Evolutionary conservation across 2,329 filamentous ascomycete genomes (phyloP).

Genomic region (Cladosporium sp.): DNA sequence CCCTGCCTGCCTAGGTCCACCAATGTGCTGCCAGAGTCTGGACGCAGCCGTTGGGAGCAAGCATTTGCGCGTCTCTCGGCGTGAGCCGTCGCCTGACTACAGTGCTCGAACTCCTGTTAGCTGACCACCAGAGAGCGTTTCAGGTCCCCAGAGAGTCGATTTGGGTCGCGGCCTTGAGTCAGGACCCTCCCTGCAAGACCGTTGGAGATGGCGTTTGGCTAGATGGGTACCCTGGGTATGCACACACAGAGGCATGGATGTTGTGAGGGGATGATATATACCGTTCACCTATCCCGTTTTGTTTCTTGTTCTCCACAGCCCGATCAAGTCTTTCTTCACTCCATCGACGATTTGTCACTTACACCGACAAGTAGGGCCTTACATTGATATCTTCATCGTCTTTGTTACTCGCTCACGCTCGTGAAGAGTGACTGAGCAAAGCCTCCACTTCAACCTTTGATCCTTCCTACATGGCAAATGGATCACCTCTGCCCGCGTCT

Average conservation of each 20-base stretch:
- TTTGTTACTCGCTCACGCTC: not conserved
- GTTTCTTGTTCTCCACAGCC: not conserved
- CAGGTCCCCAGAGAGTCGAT: not conserved
- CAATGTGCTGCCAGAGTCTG: not conserved
- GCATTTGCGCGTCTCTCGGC: not conserved
- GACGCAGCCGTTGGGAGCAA: not conserved
- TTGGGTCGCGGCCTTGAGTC: not conserved
- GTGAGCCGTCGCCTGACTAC: not conserved
- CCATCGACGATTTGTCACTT: not conserved
- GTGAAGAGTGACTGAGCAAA: not conserved
- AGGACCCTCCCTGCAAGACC: not conserved
- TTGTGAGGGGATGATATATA: not conserved
- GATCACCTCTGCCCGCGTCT: constrained; percentile 30
- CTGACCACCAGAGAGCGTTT: not conserved
- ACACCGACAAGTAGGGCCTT: no score
- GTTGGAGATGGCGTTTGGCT: constrained; percentile 7
- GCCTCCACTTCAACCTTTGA: not conserved
- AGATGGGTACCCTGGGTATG: no score
- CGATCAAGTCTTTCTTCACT: not conserved
- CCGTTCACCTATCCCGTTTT: not conserved
- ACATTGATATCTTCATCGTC: not conserved
- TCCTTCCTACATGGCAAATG: constrained; percentile 19
- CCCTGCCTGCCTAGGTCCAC: not conserved
- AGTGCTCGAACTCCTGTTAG: not conserved
- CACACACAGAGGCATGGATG: not conserved